Conservation (phyloP, 306 rosid species). For the Quercus mongolica region DNA sequence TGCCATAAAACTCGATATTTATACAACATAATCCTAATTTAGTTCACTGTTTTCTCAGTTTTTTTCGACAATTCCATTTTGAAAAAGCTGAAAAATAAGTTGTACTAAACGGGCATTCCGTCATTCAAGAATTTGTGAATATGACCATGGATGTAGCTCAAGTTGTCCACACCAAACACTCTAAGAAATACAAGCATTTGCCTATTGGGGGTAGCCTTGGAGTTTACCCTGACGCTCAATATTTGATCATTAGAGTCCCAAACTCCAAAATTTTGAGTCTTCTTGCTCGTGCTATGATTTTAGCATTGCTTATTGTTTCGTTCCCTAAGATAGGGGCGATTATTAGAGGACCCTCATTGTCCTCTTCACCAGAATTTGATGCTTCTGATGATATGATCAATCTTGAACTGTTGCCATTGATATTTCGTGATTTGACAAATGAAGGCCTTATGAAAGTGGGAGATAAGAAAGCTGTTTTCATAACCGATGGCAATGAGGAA, state of each 20-base stretch:
- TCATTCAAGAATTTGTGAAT: background rate
- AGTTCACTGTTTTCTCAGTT: no score
- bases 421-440: slow-evolving; percentile 43
- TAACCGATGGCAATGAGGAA: background rate
- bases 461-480: slow-evolving; percentile 18
- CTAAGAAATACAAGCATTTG: slow-evolving; percentile 11
- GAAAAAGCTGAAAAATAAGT: no score
- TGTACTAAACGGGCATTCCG: no score
- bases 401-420: slow-evolving; percentile 12
- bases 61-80: background rate
- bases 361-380: background rate
- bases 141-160: slow-evolving; percentile 37
- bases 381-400: background rate
- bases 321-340: slow-evolving; percentile 25
- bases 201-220: background rate
- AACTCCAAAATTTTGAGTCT: slow-evolving; percentile 24
- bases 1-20: no score
- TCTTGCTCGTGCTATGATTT: slow-evolving; percentile 16
- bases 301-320: slow-evolving; percentile 28
- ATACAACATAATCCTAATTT: no score
- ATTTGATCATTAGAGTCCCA: slow-evolving; percentile 32
- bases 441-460: slow-evolving; percentile 40
- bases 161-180: slow-evolving; percentile 18
- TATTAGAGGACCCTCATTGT: background rate
- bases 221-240: slow-evolving; percentile 24